Percentiles rank a stretch among this genome's conserved stretches.
These are phyloP conservation scores for Astrephomene gubernaculifera DNA, from an alignment of 139 green algal genomes.

Conservation along the genomic window DNA sequence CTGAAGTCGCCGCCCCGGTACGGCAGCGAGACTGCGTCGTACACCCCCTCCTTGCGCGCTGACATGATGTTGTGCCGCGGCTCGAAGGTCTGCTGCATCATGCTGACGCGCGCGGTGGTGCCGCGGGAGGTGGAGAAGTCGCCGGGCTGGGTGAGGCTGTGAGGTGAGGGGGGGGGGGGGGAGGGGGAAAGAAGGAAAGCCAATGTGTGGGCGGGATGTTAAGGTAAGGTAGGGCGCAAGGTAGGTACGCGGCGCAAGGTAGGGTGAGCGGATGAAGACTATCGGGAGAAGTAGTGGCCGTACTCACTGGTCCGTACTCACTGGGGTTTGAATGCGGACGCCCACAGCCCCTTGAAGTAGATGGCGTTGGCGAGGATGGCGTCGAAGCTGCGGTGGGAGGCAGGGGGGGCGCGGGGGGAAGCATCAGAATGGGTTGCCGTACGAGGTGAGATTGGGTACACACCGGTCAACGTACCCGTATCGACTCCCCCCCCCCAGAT, in stretches of 20 bases:
- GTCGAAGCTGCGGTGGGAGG: conserved; percentile 9
- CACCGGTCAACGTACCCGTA: no score
- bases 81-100: conserved; percentile 27
- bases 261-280: no score
- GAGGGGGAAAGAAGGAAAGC: no score
- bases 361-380: conserved; percentile 49
- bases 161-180: no score
- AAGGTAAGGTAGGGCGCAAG: no score
- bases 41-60: not conserved
- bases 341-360: conserved; percentile 59
- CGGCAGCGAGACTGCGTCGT: conserved; percentile 26
- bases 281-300: no score
- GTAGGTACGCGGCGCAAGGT: no score
- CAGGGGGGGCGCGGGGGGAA: not conserved
- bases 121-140: conserved; percentile 8
- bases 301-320: conserved; percentile 7
- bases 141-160: not conserved
- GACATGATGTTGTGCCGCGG: not conserved
- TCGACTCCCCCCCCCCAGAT: no score
- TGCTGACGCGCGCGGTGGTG: not conserved
- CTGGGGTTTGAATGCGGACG: conserved; percentile 31
- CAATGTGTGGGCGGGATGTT: no score
- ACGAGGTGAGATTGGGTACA: no score
- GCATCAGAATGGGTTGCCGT: not conserved
- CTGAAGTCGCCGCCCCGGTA: conserved; percentile 36